These are phyloP conservation scores for Aspergillus candidus DNA, from an alignment of 2,329 filamentous ascomycete genomes.

Conservation along the genomic window DNA sequence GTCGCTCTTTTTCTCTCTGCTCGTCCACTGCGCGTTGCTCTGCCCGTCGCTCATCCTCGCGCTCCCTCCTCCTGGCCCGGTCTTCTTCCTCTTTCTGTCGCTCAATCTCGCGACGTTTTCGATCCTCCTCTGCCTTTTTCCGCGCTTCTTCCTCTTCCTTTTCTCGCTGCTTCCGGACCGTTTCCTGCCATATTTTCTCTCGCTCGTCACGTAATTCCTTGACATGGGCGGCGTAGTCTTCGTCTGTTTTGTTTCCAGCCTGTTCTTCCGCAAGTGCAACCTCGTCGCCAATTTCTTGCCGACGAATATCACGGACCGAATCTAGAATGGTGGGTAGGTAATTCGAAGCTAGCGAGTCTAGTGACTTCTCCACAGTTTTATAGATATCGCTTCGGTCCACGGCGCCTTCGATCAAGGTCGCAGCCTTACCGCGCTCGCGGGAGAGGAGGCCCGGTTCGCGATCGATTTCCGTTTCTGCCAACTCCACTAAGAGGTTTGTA, in stretches of 20 bases:
- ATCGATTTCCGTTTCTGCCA: constrained; percentile 57
- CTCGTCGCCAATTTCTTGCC: constrained; percentile 54
- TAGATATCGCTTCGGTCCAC: constrained; percentile 60
- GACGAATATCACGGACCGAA: constrained; percentile 52
- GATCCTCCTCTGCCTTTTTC: constrained; percentile 38
- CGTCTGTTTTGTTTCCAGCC: constrained; percentile 54
- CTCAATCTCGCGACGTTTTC: constrained; percentile 39
- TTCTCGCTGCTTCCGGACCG: constrained; percentile 49
- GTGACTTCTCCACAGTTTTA: constrained; percentile 49
- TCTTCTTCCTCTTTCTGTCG: constrained; percentile 41
- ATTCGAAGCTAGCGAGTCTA: constrained; percentile 50
- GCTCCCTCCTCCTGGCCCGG: constrained; percentile 46
- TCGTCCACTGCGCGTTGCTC: constrained; percentile 49
- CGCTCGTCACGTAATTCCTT: constrained; percentile 48
- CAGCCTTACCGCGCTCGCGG: constrained; percentile 56
- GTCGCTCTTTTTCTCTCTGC: constrained; percentile 47
- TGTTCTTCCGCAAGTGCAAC: constrained; percentile 49
- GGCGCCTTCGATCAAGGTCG: constrained; percentile 57
- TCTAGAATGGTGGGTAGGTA: constrained; percentile 50
- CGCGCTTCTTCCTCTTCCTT: constrained; percentile 39
- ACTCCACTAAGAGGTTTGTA: constrained; percentile 46
- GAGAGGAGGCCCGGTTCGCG: constrained; percentile 55
- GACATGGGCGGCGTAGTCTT: constrained; percentile 52
- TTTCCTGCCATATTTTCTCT: constrained; percentile 45
- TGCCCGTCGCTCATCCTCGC: constrained; percentile 44